Base-by-base conservation (phyloP, 2,329 filamentous ascomycete species). In the Leptographium radiaticola region DNA sequence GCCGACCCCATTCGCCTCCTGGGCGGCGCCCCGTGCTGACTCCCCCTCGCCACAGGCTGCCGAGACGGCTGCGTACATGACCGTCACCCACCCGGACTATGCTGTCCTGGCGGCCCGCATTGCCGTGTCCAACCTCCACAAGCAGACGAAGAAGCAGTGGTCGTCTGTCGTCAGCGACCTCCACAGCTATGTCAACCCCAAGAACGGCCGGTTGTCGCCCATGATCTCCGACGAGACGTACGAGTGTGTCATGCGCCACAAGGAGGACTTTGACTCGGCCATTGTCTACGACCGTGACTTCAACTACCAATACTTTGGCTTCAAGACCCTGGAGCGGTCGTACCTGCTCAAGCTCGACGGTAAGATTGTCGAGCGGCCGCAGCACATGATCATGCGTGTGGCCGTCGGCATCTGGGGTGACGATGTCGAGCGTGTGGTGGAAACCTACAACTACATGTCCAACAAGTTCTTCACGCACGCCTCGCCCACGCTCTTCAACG, bases 301-400 rank as follows among this genome's bases (percentile, higher is more conserved):
- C 80, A 96, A 97, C 80, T 98, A 98, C 77, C 93, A 98, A 75
- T 98, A 95, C 75, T 98, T 98, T 65, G 93, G 93, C 60, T 98
- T 98, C 83, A 98, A 98, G 81, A 98, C 93, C 9, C 77, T 98
- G 42, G 93, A 98, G 77, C 85, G 93, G 57, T 98, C 93, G 66
- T 98, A 98, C 67, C 84, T 98, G 52, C 84, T 98, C 62, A 90
- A 94, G 67, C 86, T 97, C 61, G 81, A 96, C 64, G 90, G 89
- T 68, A 95, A 96, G 74, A 89, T 97, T 66, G 91, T 90, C 52
- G 93, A 98, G 76, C 84, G 93, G 64, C 93, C 93, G 46, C 93
- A 98, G 73, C 93, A 98, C 75, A 93, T 98, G 89, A 91, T 98
- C 64, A 98, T 98, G 93, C 89, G 93, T 79, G 93, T 98, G 53